phyloP scores from a whole-genome alignment of 768 basidiomycete species.

The Phylloporus arenicola region DNA sequence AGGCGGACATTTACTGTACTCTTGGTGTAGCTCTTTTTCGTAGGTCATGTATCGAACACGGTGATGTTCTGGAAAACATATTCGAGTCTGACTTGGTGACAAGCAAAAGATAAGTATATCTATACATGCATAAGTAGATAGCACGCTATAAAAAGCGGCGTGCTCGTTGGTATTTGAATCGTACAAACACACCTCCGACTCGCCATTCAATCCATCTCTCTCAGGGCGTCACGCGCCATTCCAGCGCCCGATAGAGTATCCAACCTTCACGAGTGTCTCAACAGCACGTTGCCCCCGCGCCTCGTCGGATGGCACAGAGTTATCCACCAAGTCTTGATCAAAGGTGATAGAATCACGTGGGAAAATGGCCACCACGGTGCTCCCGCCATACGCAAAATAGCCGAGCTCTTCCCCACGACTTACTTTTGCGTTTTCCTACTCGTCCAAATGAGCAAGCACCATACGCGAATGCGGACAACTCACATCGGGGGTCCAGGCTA shows the following conservation, averaged over 20 bases:
- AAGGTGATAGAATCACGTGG: slow-evolving; percentile 49
- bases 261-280: slow-evolving; percentile 62
- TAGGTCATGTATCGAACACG: not conserved
- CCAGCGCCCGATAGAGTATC: slow-evolving; percentile 26
- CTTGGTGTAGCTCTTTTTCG: not conserved
- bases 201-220: too few species aligned
- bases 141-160: not conserved
- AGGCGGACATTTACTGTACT: not conserved
- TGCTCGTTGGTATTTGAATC: not conserved
- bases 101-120: not conserved
- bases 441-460: not conserved
- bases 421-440: slow-evolving; percentile 40
- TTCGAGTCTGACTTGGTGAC: not conserved
- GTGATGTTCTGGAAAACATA: not conserved
- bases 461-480: not conserved
- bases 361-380: slow-evolving; percentile 60
- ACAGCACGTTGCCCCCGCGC: slow-evolving; percentile 29
- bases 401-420: slow-evolving; percentile 65
- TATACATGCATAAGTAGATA: not conserved
- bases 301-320: slow-evolving; percentile 35
- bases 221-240: slow-evolving; percentile 7
- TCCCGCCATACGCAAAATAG: slow-evolving; percentile 73
- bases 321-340: slow-evolving; percentile 55
- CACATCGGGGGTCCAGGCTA: slow-evolving; percentile 51
- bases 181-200: not conserved